Evolutionary conservation across 306 rosid species (phyloP).

Genomic region (Macrotyloma uniflorum): DNA sequence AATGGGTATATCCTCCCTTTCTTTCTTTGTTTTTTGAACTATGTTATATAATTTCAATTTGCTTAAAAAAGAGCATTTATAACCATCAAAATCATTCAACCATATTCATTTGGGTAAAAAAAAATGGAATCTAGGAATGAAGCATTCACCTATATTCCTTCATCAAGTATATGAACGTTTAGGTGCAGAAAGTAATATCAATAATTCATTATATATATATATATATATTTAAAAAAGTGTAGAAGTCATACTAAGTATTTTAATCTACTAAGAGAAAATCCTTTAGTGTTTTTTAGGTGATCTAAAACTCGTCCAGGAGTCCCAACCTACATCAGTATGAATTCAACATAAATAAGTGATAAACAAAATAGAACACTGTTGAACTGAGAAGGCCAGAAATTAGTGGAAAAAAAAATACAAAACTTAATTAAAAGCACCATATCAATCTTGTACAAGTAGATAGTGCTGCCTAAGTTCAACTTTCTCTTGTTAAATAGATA

Average conservation of each 20-base stretch:
- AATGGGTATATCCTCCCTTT: not conserved
- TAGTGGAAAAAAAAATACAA: not conserved
- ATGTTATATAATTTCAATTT: not conserved
- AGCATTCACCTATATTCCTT: not conserved
- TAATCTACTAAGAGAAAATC: slow-evolving; percentile 68
- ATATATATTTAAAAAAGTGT: too few relatives aligned
- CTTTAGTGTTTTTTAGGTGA: slow-evolving; percentile 79
- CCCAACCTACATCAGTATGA: slow-evolving; percentile 63
- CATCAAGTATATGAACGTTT: not conserved
- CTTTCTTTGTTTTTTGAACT: not conserved
- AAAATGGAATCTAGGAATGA: not conserved
- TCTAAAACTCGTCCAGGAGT: slow-evolving; percentile 95
- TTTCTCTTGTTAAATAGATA: not conserved
- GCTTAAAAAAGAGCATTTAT: not conserved
- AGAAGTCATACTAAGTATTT: slow-evolving; percentile 69
- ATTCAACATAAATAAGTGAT: slow-evolving; percentile 34
- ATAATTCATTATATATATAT: not conserved
- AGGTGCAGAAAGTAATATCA: not conserved
- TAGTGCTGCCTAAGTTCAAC: not conserved
- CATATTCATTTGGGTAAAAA: not conserved
- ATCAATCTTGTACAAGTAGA: slow-evolving; percentile 2
- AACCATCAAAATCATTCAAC: not conserved
- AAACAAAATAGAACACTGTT: not conserved
- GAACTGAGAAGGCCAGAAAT: not conserved
- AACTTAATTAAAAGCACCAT: not conserved